phyloP scores from a whole-genome alignment of 2,329 filamentous ascomycete genomes.

The Calcarisporium arbuscula region DNA sequence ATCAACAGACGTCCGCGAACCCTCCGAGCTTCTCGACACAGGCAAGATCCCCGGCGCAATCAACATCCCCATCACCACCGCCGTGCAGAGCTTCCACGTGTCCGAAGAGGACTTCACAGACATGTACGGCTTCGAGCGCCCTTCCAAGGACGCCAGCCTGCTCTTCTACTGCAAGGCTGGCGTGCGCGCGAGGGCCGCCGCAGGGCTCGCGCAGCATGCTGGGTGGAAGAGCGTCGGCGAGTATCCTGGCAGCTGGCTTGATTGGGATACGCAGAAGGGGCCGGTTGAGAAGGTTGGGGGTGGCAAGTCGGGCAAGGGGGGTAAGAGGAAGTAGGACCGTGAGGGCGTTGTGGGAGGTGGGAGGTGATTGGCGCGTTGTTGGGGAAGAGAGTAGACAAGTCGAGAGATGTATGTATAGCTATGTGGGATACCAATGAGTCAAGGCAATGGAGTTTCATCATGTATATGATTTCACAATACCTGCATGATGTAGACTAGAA shows the following conservation, averaged over 20 bases:
- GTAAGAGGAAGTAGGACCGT: too few relatives aligned
- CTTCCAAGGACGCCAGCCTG: slow-evolving; percentile 46
- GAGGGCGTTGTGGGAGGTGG: too few relatives aligned
- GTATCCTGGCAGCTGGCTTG: slow-evolving; percentile 71
- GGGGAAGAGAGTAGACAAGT: too few relatives aligned
- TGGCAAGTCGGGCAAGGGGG: too few relatives aligned
- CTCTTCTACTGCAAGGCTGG: slow-evolving; percentile 94
- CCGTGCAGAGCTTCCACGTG: slow-evolving; percentile 75
- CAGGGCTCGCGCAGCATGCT: slow-evolving; percentile 66
- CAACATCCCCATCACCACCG: slow-evolving; percentile 73
- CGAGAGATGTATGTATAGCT: too few relatives aligned
- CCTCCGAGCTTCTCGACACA: slow-evolving; percentile 54
- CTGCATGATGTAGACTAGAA: too few relatives aligned
- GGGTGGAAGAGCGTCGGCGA: slow-evolving; percentile 69
- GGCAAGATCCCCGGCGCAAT: slow-evolving; percentile 74
- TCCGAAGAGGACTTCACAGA: slow-evolving; percentile 73
- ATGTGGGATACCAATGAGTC: too few relatives aligned
- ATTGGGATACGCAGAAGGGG: slow-evolving; percentile 74
- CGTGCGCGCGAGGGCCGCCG: slow-evolving; percentile 72
- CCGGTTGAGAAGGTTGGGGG: slow-evolving; percentile 28
- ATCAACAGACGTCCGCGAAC: slow-evolving; percentile 62
- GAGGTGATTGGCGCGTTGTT: too few relatives aligned
- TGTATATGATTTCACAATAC: too few relatives aligned
- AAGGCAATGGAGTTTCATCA: too few relatives aligned
- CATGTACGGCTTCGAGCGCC: slow-evolving; percentile 71